Percentiles rank a stretch among this genome's conserved stretches.
phyloP scores from a whole-genome alignment of 352 stramenopile species.

The Phytophthora idaei region DNA sequence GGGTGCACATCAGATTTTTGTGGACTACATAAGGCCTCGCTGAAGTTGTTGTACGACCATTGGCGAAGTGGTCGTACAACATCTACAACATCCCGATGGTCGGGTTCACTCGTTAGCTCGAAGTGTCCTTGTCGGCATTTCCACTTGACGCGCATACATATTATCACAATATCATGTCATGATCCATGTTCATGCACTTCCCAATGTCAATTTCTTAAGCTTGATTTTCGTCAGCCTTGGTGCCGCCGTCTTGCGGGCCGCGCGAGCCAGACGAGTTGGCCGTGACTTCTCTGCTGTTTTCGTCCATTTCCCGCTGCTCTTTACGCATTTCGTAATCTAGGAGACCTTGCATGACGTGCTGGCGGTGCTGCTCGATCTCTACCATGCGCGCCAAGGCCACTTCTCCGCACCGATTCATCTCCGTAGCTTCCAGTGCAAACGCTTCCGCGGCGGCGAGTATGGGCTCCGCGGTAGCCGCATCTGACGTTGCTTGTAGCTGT shows the following conservation, averaged over 20 bases:
- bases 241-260: not conserved
- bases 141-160: slow-evolving; percentile 1
- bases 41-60: not conserved
- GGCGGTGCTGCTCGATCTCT: slow-evolving; percentile 66
- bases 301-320: slow-evolving; percentile 28
- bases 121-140: not conserved
- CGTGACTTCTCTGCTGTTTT: slow-evolving; percentile 8
- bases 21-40: no score
- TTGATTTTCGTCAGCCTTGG: slow-evolving; percentile 6
- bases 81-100: not conserved
- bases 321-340: slow-evolving; percentile 67
- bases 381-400: slow-evolving; percentile 51
- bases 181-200: not conserved
- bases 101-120: not conserved
- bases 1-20: no score
- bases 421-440: slow-evolving; percentile 53
- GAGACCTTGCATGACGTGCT: slow-evolving; percentile 67
- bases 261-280: not conserved
- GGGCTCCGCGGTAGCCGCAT: slow-evolving; percentile 21
- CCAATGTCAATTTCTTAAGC: not conserved
- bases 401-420: slow-evolving; percentile 56
- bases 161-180: slow-evolving; percentile 3
- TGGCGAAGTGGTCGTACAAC: not conserved
- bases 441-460: slow-evolving; percentile 37
- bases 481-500: slow-evolving; percentile 34